These are phyloP conservation scores for Alternaria rosae DNA, from an alignment of 2,329 filamentous ascomycete genomes.

Conservation along the genomic window DNA sequence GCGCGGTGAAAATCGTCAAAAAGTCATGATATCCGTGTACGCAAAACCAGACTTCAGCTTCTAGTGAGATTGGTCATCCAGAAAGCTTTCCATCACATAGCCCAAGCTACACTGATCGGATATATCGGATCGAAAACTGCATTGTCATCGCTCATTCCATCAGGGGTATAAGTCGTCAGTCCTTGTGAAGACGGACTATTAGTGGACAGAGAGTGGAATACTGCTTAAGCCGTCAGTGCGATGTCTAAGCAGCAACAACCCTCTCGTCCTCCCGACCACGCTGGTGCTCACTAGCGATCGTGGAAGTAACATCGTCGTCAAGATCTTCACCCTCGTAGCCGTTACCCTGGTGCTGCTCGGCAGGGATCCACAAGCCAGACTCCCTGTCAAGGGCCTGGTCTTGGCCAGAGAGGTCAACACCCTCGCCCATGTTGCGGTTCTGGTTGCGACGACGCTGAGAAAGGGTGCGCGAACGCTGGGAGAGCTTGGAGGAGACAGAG, in stretches of 20 bases:
- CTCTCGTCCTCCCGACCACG: conserved; percentile 59
- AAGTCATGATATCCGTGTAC: conserved; percentile 9
- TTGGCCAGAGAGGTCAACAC: conserved; percentile 82
- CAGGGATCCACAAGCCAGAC: conserved; percentile 81
- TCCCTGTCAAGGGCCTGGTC: conserved; percentile 81
- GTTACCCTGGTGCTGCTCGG: conserved; percentile 69
- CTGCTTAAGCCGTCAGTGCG: conserved; percentile 29
- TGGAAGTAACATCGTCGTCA: conserved; percentile 62
- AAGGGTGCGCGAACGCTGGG: conserved; percentile 83
- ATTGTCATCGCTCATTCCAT: conserved; percentile 29
- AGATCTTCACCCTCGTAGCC: conserved; percentile 69
- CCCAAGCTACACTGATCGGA: conserved; percentile 13
- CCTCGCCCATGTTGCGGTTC: conserved; percentile 72
- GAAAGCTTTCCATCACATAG: conserved; percentile 15
- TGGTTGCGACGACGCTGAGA: conserved; percentile 77
- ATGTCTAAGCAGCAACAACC: conserved; percentile 38
- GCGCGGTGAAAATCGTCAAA: conserved; percentile 20
- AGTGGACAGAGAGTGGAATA: conserved; percentile 28
- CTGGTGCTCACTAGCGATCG: conserved; percentile 49
- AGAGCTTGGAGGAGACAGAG: conserved; percentile 85
- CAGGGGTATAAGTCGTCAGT: conserved; percentile 46
- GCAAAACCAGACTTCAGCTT: conserved; percentile 4
- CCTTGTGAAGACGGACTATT: conserved; percentile 31
- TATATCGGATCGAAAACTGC: conserved; percentile 8
- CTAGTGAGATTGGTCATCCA: conserved; percentile 3